Conservation (phyloP, 768 basidiomycete species). For the Lanmaoa pseudosensibilis region DNA sequence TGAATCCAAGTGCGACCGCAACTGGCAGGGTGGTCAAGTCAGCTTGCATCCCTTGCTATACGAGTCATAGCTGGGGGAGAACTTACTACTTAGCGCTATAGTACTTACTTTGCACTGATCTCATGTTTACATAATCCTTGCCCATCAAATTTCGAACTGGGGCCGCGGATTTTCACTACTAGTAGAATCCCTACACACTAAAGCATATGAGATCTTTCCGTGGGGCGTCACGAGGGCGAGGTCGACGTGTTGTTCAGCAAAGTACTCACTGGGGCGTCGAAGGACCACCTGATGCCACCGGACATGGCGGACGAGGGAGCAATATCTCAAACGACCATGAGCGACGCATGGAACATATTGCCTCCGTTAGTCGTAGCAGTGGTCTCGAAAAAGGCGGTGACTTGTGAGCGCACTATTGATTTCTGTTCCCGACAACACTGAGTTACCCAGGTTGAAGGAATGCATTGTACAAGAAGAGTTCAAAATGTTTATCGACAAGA, state of each 20-base stretch:
- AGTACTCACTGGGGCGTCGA: not conserved
- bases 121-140: no score
- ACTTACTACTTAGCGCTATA: no score
- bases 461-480: constrained; percentile 64
- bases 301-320: constrained; percentile 1
- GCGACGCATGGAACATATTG: constrained; percentile 59
- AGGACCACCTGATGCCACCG: not conserved
- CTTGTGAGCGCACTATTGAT: constrained; percentile 49
- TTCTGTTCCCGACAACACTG: constrained; percentile 30
- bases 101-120: no score
- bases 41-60: no score
- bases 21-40: not conserved
- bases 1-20: not conserved
- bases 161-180: not conserved
- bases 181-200: no score
- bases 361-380: constrained; percentile 75
- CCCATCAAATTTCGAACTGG: not conserved
- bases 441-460: constrained; percentile 58
- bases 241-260: constrained; percentile 5
- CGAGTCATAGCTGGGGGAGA: no score
- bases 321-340: constrained; percentile 7
- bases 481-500: constrained; percentile 58
- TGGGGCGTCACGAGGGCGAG: constrained; percentile 10
- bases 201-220: constrained; percentile 16
- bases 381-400: constrained; percentile 75